Evolutionary conservation across 148 eudicot genomes (phyloP), one percentile per base, ranked within the genome.

Genomic region (Amaranthus hypochondriacus): DNA sequence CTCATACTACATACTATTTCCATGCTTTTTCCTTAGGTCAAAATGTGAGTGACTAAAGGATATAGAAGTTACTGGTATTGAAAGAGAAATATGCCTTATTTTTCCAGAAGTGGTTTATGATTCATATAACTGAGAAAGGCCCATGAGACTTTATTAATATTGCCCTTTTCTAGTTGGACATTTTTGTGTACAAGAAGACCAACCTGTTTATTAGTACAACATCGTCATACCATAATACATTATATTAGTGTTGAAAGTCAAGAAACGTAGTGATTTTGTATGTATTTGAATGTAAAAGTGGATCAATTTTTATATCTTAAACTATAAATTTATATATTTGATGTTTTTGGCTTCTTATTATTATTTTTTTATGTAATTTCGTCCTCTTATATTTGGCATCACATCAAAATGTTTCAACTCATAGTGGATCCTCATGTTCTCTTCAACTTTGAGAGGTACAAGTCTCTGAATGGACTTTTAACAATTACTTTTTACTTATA

Each of bases 131-230:
- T 21, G 63, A 60, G 11, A 28, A 28, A 28, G 39, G 11, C 63
- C 63, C 63, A 60, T 10, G 63, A 60, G 63, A 60, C 63, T 60
- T 60, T 60, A 60, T 60, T 60, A 60, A 60, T 18, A 60, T 60
- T 60, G 44, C 43, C 63, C 28, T 60, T 21, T 60, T 60, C 63
- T 60, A 60, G 43, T 60, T 60, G 63, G 43, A 42, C 44, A 60
- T 60, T 60, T 28, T 60, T 60, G 63, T 28, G 44, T 60, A 39
- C 63, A 28, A 18, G 4, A 60, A 60, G 44, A 28, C 43, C 12
- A 9, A 60, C 63, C 63, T 60, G 44, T 8, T 59, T 60, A 44
- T 60, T 28, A 60, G 63, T 60, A 60, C 44, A 4, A 60, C 9
- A 15, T 4, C 21, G 62, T 59, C 7, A 59, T 42, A 59, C 62